phyloP scores from a whole-genome alignment of 2,329 filamentous ascomycete species.

The Colletotrichum endophyticum region DNA sequence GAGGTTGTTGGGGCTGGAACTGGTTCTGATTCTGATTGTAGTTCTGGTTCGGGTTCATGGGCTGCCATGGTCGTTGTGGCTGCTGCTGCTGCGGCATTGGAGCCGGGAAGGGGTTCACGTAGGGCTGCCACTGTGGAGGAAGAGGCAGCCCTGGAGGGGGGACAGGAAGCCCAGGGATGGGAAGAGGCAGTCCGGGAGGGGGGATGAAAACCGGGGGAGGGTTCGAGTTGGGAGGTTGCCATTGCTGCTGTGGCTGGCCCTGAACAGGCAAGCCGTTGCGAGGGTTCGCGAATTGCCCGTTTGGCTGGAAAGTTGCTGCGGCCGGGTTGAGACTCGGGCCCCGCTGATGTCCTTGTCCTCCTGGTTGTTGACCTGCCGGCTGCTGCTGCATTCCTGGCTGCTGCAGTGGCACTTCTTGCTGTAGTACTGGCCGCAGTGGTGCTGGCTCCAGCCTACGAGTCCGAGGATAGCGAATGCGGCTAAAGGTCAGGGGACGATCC shows the following conservation, averaged over 20 bases:
- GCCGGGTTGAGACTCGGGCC: neutral
- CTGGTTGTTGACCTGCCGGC: neutral
- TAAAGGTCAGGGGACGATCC: neutral
- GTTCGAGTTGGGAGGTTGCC: neutral
- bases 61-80: neutral
- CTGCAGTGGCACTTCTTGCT: neutral
- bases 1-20: neutral
- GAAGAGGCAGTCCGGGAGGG: neutral
- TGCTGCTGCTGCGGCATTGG: neutral
- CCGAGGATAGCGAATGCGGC: neutral
- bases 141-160: neutral
- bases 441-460: neutral
- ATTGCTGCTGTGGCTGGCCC: neutral
- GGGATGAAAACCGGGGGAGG: neutral
- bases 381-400: neutral
- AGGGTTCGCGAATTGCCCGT: neutral
- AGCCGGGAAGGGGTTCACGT: neutral
- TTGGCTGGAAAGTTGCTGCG: neutral
- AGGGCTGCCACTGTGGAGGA: neutral
- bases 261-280: neutral
- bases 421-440: neutral
- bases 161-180: neutral
- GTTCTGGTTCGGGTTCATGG: neutral
- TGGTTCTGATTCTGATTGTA: neutral
- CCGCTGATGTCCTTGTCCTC: neutral